phyloP scores from a whole-genome alignment of 169 alveolate species.

The Miamiensis avidus region DNA sequence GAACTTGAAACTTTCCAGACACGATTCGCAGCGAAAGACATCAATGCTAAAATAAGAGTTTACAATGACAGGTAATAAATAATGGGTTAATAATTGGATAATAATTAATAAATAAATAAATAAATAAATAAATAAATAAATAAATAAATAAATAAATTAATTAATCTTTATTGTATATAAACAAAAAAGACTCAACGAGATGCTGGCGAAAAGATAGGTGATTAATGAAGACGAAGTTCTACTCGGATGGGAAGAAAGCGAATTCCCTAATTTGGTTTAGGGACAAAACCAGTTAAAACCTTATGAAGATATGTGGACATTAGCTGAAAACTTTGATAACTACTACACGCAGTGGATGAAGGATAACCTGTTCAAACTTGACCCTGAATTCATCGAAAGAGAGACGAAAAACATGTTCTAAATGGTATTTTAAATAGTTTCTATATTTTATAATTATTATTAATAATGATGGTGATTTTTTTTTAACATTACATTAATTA shows the following conservation, averaged over 20 bases:
- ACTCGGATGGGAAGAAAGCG: constrained; percentile 63
- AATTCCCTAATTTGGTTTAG: constrained; percentile 65
- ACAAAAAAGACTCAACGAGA: not conserved
- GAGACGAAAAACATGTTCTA: constrained; percentile 60
- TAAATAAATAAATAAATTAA: too few relatives aligned
- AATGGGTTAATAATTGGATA: constrained; percentile 60
- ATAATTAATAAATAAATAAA: too few relatives aligned
- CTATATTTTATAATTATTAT: too few relatives aligned
- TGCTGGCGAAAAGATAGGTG: not conserved
- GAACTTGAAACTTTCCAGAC: constrained; percentile 47
- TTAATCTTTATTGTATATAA: too few relatives aligned
- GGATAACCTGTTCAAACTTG: constrained; percentile 46
- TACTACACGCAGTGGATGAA: constrained; percentile 37
- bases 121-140: too few relatives aligned
- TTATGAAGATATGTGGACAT: constrained; percentile 75
- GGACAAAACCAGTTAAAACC: constrained; percentile 60
- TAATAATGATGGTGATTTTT: too few relatives aligned
- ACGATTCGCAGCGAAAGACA: constrained; percentile 36
- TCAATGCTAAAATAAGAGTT: constrained; percentile 48
- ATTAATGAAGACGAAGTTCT: not conserved
- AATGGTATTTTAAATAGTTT: not conserved
- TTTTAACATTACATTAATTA: too few relatives aligned
- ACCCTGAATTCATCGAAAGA: constrained; percentile 76
- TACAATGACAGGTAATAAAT: constrained; percentile 49
- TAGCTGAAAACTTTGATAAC: constrained; percentile 43